Conservation (phyloP, 75 land plant species). For the Picea glauca region DNA sequence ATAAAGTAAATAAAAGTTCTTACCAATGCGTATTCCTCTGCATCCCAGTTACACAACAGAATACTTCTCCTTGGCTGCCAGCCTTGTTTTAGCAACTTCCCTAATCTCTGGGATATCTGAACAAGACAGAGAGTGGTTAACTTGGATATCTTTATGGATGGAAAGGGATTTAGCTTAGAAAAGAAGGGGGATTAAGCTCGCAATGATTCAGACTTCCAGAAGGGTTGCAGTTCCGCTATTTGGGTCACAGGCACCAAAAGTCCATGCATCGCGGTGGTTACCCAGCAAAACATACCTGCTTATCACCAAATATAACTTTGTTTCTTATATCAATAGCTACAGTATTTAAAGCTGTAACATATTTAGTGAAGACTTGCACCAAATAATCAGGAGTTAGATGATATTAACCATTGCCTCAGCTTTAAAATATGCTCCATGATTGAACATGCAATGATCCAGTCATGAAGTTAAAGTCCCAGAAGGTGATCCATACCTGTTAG, state of each 20-base stretch:
- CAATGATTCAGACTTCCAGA: conserved; percentile 34
- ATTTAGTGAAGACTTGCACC: too few relatives aligned
- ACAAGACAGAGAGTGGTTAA: background rate
- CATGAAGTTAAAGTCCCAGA: background rate
- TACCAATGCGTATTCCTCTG: conserved; percentile 70
- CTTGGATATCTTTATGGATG: background rate
- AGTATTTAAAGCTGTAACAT: too few relatives aligned
- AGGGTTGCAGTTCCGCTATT: conserved; percentile 68
- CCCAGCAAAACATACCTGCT: conserved; percentile 64
- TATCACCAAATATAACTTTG: background rate
- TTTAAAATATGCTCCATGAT: too few relatives aligned
- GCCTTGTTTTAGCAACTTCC: conserved; percentile 29
- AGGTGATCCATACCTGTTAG: conserved; percentile 58
- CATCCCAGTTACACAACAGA: conserved; percentile 63
- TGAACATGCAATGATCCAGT: too few relatives aligned
- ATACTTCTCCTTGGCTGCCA: conserved; percentile 61
- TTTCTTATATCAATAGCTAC: background rate
- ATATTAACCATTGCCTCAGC: too few relatives aligned
- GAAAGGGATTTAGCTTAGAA: background rate
- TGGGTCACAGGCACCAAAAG: conserved; percentile 70
- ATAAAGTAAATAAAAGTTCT: background rate
- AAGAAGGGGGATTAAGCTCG: background rate
- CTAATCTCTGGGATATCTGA: conserved; percentile 42
- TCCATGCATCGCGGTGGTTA: conserved; percentile 77
- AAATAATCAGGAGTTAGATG: too few relatives aligned